A percentile compares a stretch with the other conserved stretches of the same genome.
Conservation (phyloP, 2,329 filamentous ascomycete species). For the Geosmithia flava region DNA sequence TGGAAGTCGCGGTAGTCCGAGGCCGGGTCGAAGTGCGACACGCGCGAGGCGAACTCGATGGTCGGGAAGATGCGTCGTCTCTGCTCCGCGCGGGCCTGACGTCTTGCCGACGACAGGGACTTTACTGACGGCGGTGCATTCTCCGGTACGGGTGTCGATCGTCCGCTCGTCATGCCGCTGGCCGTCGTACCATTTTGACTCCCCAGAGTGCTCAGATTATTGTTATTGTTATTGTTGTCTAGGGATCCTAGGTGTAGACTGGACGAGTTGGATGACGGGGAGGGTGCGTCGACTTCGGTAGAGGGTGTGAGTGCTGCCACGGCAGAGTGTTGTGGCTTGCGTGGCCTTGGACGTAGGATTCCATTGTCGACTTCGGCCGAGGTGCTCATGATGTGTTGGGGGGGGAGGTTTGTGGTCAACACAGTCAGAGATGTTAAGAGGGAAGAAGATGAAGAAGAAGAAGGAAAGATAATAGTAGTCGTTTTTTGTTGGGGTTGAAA, state of each 20-base stretch:
- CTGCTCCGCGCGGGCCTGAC: constrained; percentile 69
- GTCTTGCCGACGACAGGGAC: constrained; percentile 73
- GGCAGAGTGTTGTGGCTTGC: constrained; percentile 35
- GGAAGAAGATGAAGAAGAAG: not conserved
- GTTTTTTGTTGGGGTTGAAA: no score
- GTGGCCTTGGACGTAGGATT: constrained; percentile 34
- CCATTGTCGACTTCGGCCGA: constrained; percentile 17
- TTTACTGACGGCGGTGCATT: constrained; percentile 91
- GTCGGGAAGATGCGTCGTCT: constrained; percentile 82
- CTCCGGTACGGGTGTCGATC: constrained; percentile 69
- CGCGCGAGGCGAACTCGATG: constrained; percentile 78
- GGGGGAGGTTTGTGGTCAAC: no score
- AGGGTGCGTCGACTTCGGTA: constrained; percentile 7
- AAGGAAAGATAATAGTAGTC: no score
- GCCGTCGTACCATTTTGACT: constrained; percentile 15
- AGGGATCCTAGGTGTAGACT: not conserved
- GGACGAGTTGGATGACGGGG: constrained; percentile 9
- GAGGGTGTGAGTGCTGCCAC: constrained; percentile 26
- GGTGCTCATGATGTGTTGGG: constrained; percentile 1
- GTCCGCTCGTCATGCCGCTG: constrained; percentile 45
- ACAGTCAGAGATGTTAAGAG: no score
- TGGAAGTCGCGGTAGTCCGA: constrained; percentile 91
- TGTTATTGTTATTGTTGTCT: constrained; percentile 4
- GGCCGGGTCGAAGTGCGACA: constrained; percentile 89
- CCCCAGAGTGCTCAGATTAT: not conserved